These are phyloP conservation scores for Ogataea minuta DNA, from an alignment of 805 yeast species.

Conservation along the genomic window DNA sequence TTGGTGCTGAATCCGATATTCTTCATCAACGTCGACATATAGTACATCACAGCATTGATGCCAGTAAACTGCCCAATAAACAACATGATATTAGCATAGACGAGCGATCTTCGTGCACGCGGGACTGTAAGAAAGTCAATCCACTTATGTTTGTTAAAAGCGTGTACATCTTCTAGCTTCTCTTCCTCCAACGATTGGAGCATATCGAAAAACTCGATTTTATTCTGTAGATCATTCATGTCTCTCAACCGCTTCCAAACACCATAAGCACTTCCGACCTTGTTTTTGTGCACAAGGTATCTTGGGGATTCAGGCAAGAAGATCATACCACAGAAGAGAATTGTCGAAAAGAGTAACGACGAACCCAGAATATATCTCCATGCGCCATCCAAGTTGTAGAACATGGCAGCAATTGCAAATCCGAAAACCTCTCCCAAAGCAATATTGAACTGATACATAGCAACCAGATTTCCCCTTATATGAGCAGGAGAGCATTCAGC, in stretches of 20 bases:
- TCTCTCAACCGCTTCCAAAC: constrained; percentile 59
- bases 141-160: constrained; percentile 40
- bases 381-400: constrained; percentile 52
- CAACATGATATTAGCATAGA: constrained; percentile 57
- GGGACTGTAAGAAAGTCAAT: constrained; percentile 52
- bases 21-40: constrained; percentile 56
- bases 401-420: constrained; percentile 61
- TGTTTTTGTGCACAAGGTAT: constrained; percentile 49
- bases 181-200: constrained; percentile 48
- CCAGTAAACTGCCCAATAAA: constrained; percentile 65
- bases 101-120: constrained; percentile 59
- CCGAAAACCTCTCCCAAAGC: constrained; percentile 69
- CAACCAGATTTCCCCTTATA: constrained; percentile 60
- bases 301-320: constrained; percentile 64
- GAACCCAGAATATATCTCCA: constrained; percentile 71
- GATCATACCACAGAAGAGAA: constrained; percentile 48
- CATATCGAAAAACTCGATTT: constrained; percentile 58
- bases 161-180: constrained; percentile 32
- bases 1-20: constrained; percentile 53
- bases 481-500: constrained; percentile 58
- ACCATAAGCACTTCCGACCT: constrained; percentile 50
- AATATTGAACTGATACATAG: constrained; percentile 61
- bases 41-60: constrained; percentile 64
- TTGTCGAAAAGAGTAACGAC: constrained; percentile 55
- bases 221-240: constrained; percentile 39